Evolutionary conservation across 192 early-diverging fungal species (phyloP), one percentile per base, ranked within the genome.

Genomic region (Chytriomyces sp.): DNA sequence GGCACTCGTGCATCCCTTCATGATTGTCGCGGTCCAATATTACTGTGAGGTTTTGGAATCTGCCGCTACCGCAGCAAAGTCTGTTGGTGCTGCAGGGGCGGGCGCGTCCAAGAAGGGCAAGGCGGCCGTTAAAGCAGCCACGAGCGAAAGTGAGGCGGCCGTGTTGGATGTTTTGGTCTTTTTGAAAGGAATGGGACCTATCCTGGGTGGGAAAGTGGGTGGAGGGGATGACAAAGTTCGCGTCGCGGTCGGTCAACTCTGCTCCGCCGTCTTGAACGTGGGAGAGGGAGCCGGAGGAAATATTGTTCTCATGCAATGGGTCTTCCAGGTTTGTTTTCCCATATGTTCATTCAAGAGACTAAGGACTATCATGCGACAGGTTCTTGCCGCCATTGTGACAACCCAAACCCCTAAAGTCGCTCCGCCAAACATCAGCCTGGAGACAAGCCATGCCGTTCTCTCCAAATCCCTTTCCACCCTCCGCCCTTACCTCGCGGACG

Each of bases 401-500:
- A 17, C 39, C 6, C 63, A 41, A 52, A 32, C 34, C 40, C 19
- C 22, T 25, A 61, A 61, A 37, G 38, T 36, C 17, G 63, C 63
- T 14, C 63, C 63, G 19, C 49, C 63, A 4, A 65, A 65, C 28
- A 41, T 65, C 17, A 49, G 39, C 0, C 63, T 65, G 4, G 22
- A 65, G 52, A 65, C 63, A 4, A 17, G 26, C 3, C 63, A 65
- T 39, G 28, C 41, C 1, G 52, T 65, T 65, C 31, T 65, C 3
- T 65, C 63, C 19, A 65, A 65, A 49, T 22, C 41, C 19, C 40
- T 65, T 26, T 65, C 63, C 4, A 49, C 39, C 5, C 85, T 98
- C 28, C 91, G 91, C 72, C 95, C 95, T 53, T 91, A 91, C 76
- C 82, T 85, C 41, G 91, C 90, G 75, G 95, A 98, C 74, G 84